Base-by-base conservation (phyloP, 2,329 filamentous ascomycete genomes). In the Botrytis medusae region DNA sequence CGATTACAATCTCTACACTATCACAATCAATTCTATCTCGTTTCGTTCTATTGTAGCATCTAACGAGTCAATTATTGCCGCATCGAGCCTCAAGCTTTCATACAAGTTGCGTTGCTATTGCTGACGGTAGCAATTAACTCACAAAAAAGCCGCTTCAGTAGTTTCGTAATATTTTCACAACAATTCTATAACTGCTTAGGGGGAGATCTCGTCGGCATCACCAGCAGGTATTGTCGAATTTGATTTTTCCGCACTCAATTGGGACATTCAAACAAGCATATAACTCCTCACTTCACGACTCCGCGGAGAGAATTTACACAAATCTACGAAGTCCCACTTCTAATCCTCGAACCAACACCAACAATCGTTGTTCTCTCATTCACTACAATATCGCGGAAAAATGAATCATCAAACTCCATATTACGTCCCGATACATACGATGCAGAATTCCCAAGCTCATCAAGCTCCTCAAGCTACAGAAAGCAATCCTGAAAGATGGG, bases 21-120 rank as follows among this genome's bases (percentile, higher is more conserved):
- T 32, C 25, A 44, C 62, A 25, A 68, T 68, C 37, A 54, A 60
- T 51, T 37, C 16, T 29, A n/a, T 37, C n/a, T 40, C 62, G 32
- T 72, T 72, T 25, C 71, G 61, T 72, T 44, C n/a, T 51, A 29
- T 59, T 68, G 62, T 68, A 68, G 54, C 48, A 60, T 57, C 61
- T 48, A 67, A 46, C 40, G 32, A 40, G n/a, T 44, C 32, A 42
- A 25, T 60, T 59, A 32, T 40, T 60, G 61, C 68, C 48, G 34
- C 51, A 48, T 46, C 37, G 62, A 68, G 51, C 70, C 60, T 72
- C 12, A 63, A 60, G 40, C 70, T 68, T 72, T 10, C 34, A 54
- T 25, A 22, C 34, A 57, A 54, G 46, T 32, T 32, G 34, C 65
- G 34, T 68, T 57, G 65, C 65, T 68, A 25, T 57, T 68, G 48